A percentile compares a stretch with the other conserved stretches of the same genome.
Conservation (phyloP, 2,329 filamentous ascomycete genomes). For the Geoglossum cookeanum region DNA sequence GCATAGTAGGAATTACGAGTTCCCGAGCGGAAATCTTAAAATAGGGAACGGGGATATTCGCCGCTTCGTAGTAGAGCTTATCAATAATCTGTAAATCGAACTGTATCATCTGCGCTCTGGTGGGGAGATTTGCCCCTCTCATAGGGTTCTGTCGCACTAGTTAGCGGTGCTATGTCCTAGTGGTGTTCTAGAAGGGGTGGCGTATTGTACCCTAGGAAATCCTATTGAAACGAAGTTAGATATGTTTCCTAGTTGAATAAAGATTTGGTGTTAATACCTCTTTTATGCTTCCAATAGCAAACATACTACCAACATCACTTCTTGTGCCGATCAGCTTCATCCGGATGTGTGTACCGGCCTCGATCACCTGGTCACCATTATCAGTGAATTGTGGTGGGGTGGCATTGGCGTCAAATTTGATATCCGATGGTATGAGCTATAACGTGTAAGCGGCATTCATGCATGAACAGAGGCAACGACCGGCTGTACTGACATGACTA, state of each 20-base stretch:
- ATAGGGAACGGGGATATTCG: neutral
- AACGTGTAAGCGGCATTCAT: constrained; percentile 14
- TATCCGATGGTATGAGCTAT: constrained; percentile 75
- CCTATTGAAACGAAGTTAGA: neutral
- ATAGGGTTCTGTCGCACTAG: neutral
- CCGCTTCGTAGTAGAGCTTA: neutral
- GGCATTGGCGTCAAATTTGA: constrained; percentile 88
- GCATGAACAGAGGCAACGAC: constrained; percentile 5
- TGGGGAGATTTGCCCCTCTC: neutral
- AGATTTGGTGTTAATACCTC: constrained; percentile 25
- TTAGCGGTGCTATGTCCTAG: neutral
- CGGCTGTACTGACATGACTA: constrained; percentile 45
- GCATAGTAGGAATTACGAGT: neutral
- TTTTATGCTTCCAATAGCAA: constrained; percentile 93
- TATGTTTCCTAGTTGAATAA: neutral
- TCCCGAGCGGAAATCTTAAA: neutral
- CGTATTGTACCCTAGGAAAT: constrained; percentile 5
- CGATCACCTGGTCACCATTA: constrained; percentile 82
- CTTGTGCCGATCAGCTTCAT: constrained; percentile 88
- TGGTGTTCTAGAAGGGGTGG: neutral
- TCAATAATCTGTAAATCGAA: neutral
- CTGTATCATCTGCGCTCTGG: neutral
- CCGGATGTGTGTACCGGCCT: constrained; percentile 81
- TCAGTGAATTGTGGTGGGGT: constrained; percentile 96
- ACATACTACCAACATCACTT: constrained; percentile 87